Conservation (phyloP, 257 asterid genomes). For the Penstemon newberryi region DNA sequence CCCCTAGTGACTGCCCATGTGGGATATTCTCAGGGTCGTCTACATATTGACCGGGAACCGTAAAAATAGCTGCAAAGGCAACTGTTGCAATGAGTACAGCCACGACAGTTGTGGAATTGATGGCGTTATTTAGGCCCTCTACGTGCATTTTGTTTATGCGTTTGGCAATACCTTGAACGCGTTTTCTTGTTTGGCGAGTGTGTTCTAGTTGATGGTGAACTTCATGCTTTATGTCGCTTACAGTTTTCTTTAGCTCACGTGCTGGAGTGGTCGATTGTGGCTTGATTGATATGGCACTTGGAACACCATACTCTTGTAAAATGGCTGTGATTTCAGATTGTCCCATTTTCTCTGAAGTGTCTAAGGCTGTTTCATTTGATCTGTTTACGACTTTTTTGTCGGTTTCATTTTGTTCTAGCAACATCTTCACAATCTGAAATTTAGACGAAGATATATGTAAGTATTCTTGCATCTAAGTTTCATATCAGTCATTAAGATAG, state of each 20-base stretch:
- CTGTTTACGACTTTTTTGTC: background rate
- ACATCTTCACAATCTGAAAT: constrained; percentile 2
- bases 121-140: constrained; percentile 6
- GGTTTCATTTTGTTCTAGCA: background rate
- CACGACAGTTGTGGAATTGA: constrained; percentile 21
- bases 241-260: background rate
- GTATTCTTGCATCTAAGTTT: too few relatives aligned
- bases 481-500: too few relatives aligned
- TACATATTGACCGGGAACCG: constrained; percentile 6
- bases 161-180: background rate
- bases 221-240: background rate
- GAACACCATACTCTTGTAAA: background rate
- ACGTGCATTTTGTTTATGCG: background rate
- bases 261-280: too few relatives aligned
- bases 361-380: background rate
- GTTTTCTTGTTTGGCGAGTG: background rate
- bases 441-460: too few relatives aligned
- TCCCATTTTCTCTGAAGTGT: background rate
- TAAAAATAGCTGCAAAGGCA: constrained; percentile 21
- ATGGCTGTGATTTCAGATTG: background rate
- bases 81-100: constrained; percentile 19
- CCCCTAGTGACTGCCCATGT: background rate
- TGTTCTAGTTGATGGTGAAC: constrained; percentile 8
- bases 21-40: background rate
- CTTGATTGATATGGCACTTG: too few relatives aligned